A percentile compares a stretch with the other conserved stretches of the same genome.
Conservation (phyloP, 352 stramenopile species). For the Phytophthora parvispora region DNA sequence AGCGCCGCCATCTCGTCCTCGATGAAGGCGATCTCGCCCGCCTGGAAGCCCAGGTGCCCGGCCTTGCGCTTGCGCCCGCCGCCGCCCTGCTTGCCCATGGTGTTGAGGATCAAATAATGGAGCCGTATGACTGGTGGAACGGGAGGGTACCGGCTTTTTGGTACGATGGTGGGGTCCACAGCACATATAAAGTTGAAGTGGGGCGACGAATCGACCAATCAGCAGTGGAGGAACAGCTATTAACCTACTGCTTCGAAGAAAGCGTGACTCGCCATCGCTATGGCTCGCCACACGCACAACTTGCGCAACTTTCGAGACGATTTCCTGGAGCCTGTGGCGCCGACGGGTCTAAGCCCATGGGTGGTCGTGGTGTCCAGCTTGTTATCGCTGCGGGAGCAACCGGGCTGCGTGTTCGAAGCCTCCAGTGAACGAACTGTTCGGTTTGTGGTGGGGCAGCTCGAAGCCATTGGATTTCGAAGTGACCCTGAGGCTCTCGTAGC, state of each 20-base stretch:
- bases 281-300: no score
- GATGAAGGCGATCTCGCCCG: slow-evolving; percentile 85
- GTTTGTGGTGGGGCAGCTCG: background rate
- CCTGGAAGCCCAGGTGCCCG: slow-evolving; percentile 78
- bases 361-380: background rate
- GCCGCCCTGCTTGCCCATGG: slow-evolving; percentile 40
- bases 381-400: background rate
- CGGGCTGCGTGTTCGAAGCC: background rate
- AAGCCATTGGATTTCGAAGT: background rate
- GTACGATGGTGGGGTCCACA: background rate
- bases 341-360: background rate
- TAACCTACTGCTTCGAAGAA: no score
- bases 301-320: background rate
- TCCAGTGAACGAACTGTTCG: background rate
- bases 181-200: background rate
- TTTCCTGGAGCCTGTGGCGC: background rate
- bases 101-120: background rate
- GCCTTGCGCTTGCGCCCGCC: slow-evolving; percentile 72
- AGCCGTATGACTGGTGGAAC: background rate
- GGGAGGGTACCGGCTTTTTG: background rate
- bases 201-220: background rate
- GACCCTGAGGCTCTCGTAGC: background rate
- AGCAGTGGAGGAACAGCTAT: no score
- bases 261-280: no score
- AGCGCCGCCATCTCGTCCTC: slow-evolving; percentile 88